Base-by-base conservation (phyloP, 2,329 filamentous ascomycete genomes). In the Fusarium coicis region DNA sequence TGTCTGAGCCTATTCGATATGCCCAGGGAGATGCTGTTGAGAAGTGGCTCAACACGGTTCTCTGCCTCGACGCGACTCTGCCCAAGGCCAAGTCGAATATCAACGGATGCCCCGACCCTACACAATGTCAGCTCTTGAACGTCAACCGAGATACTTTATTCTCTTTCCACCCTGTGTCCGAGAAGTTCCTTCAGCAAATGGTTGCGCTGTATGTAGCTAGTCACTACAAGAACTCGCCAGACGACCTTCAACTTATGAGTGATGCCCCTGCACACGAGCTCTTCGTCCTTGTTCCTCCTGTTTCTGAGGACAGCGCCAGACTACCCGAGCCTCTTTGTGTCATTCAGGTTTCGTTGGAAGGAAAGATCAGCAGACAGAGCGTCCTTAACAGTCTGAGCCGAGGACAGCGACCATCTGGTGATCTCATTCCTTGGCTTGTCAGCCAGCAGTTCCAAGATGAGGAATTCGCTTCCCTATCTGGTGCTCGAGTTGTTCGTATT, bases 391-490 rank as follows among this genome's bases (percentile, higher is more conserved):
- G 93, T 80, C 84, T 99, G 72, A 96, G 93, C 77, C 90, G 96
- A 80, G 97, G 96, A 42, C 93, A 96, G 80, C 89, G 96, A 75
- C 94, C 96, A 4, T 91, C 93, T 43, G 96, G 96, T 77, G 96
- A 99, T 81, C 85, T 99, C 60, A 99, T 99, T 64, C 96, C 96
- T 2, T 99, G 96, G 96, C 89, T 98, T 37, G 93, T 99, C 71
- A 97, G 94, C 80, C 95, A 98, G 80, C 96, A 99, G 80, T 99
- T 97, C 85, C 96, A 98, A 80, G 96, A 99, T 77, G 94, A 97
- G 74, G 95, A 98, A 74, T 99, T 99, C 80, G 96, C 96, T 18
- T 92, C 93, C 44, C 87, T 99, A 2, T 98, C 96, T 19, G 97
- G 96, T 63, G 96, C 96, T 39, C 91, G 96, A 69, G 86, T 99